Conservation (phyloP, 2,329 filamentous ascomycete species). For the Trematosphaeria pertusa region DNA sequence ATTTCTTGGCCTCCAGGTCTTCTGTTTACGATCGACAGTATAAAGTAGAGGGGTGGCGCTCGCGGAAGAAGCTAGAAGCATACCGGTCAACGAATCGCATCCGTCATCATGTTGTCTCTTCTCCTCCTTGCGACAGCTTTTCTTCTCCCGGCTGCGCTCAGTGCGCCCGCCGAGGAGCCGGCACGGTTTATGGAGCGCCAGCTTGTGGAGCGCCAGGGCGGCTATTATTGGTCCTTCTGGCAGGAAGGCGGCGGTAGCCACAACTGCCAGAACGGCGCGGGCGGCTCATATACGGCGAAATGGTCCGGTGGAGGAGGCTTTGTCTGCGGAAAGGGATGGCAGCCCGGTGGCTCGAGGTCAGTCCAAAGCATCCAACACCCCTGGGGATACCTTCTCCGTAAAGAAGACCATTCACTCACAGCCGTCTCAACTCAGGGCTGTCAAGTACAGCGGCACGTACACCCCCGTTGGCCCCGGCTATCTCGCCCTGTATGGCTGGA, state of each 20-base stretch:
- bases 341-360: constrained; percentile 13
- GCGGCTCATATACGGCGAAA: constrained; percentile 11
- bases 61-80: background rate
- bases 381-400: background rate
- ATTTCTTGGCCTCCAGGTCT: too few species aligned
- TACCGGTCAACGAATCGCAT: background rate
- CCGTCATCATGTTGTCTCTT: background rate
- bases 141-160: background rate
- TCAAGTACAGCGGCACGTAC: constrained; percentile 35
- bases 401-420: background rate
- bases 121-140: background rate
- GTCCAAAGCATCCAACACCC: too few species aligned
- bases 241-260: constrained; percentile 9
- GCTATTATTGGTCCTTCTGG: constrained; percentile 11
- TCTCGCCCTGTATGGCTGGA: constrained; percentile 65
- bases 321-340: constrained; percentile 20
- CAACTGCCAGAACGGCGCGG: constrained; percentile 8
- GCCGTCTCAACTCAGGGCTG: constrained; percentile 13
- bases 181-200: too few species aligned
- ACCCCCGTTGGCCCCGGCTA: constrained; percentile 46
- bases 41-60: background rate
- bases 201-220: constrained; percentile 6
- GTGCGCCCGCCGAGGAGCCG: too few species aligned
- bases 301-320: constrained; percentile 18
- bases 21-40: too few species aligned